Base-by-base conservation (phyloP, 306 rosid species). In the Cajanus cajan region DNA sequence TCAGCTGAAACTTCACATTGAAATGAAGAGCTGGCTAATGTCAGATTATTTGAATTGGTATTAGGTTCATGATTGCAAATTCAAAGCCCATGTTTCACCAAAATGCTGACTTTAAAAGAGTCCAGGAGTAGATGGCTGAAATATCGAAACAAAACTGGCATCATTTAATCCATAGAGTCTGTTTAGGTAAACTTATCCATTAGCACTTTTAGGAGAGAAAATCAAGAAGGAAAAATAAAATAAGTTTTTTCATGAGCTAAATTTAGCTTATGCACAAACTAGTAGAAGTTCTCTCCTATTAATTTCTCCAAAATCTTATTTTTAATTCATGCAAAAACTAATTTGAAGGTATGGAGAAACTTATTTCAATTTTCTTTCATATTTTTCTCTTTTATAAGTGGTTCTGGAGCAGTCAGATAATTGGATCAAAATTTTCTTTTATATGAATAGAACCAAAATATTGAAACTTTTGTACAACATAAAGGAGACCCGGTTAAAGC, bases 31-130 rank as follows among this genome's bases (percentile, higher is more conserved):
- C 82, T 21, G 51, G 24, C 37, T 36, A 51, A 14, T 37, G 47
- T 66, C 39, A 66, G 21, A 22, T 55, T 54, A 54, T 52, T 79
- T 59, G 47, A 58, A 28, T 21, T 62, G 24, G 73, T 21, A 80
- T 72, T 51, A 52, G 41, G 51, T 65, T 40, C 62, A 83, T 72
- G 67, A 19, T 57, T 78, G 65, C 79, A 64, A 65, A 65, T 78
- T 78, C 78, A 83, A 47, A 83, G 80, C 71, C 66, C 77, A 57
- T 47, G 76, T 73, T 83, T 78, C 87, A 67, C 62, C 69, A 31
- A 67, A 73, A 74, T 74, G 62, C 45, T 22, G 62, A 74, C 59
- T 61, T 62, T 76, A 78, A 74, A 74, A 73, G 45, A 76, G 36
- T 37, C 71, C 39, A 58, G 11, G 50, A 22, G 68, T 36, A 47